phyloP scores from a whole-genome alignment of 495 filamentous ascomycete genomes.

The Xylaria flabelliformis region DNA sequence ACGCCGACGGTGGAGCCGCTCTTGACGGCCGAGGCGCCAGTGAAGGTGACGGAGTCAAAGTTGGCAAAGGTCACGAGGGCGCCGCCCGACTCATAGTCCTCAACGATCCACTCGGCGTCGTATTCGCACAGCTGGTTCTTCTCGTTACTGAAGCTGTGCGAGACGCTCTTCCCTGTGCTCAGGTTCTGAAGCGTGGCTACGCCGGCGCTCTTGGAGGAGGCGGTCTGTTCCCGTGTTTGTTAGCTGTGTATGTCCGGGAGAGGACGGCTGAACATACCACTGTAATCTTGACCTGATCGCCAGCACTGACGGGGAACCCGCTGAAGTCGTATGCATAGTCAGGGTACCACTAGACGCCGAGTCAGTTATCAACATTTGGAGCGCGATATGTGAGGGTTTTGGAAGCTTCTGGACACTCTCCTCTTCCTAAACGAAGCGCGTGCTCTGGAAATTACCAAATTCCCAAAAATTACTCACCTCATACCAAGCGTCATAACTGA shows the following conservation, averaged over 20 bases:
- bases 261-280: slow-evolving; percentile 32
- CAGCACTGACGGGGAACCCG: slow-evolving; percentile 56
- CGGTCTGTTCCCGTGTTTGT: slow-evolving; percentile 4
- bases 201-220: slow-evolving; percentile 49
- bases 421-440: too few relatives aligned
- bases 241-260: not conserved
- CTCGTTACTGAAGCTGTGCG: slow-evolving; percentile 55
- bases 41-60: slow-evolving; percentile 61
- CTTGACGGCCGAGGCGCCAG: slow-evolving; percentile 44
- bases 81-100: slow-evolving; percentile 62
- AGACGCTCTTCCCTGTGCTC: slow-evolving; percentile 58
- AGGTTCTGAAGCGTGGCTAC: slow-evolving; percentile 62
- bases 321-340: slow-evolving; percentile 60
- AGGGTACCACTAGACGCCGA: slow-evolving; percentile 56
- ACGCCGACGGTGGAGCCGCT: slow-evolving; percentile 44
- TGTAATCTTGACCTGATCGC: slow-evolving; percentile 57
- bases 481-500: slow-evolving; percentile 65
- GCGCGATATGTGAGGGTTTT: too few relatives aligned
- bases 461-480: slow-evolving; percentile 38
- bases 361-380: too few relatives aligned
- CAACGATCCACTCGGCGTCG: slow-evolving; percentile 73
- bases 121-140: slow-evolving; percentile 46
- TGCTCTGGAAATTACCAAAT: too few relatives aligned
- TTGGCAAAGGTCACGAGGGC: slow-evolving; percentile 60
- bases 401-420: too few relatives aligned